phyloP scores from a whole-genome alignment of 2,329 filamentous ascomycete species.

The Beauveria sp. region DNA sequence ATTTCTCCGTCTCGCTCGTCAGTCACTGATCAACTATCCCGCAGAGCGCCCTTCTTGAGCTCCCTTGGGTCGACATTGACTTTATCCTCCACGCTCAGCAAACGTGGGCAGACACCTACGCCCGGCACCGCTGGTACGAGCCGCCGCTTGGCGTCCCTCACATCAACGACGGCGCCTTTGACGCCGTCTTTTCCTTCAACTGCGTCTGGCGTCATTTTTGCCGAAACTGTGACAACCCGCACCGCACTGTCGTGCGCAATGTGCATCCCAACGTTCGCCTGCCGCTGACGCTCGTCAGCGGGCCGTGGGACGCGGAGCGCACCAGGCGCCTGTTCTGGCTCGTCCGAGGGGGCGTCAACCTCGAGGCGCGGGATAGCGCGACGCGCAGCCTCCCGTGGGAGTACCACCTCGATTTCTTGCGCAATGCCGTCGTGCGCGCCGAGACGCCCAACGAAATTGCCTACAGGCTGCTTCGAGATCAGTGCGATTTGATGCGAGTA shows the following conservation, averaged over 20 bases:
- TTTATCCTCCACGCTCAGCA: conserved; percentile 41
- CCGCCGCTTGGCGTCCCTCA: conserved; percentile 16
- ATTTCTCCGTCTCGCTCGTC: not conserved
- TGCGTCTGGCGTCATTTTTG: not conserved
- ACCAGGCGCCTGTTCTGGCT: conserved; percentile 40
- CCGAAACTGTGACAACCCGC: not conserved
- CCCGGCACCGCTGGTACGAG: conserved; percentile 25
- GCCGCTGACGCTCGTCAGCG: conserved; percentile 31
- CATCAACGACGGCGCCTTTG: conserved; percentile 21
- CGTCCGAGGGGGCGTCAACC: conserved; percentile 28
- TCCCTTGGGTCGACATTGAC: conserved; percentile 37
- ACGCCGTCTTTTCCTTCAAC: conserved; percentile 14
- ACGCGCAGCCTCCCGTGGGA: conserved; percentile 31
- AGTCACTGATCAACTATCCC: conserved; percentile 7
- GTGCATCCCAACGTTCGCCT: conserved; percentile 33
- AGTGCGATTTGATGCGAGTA: conserved; percentile 21
- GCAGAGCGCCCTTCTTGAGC: conserved; percentile 36
- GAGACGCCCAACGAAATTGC: conserved; percentile 22
- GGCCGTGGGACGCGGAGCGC: conserved; percentile 33
- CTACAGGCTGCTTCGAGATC: conserved; percentile 24
- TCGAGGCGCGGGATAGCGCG: conserved; percentile 20
- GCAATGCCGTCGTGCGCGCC: conserved; percentile 25
- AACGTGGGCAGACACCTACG: conserved; percentile 35
- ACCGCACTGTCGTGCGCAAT: conserved; percentile 17
- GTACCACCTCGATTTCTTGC: conserved; percentile 28